Conservation (phyloP, 495 filamentous ascomycete species). For the Xylona heveae region DNA sequence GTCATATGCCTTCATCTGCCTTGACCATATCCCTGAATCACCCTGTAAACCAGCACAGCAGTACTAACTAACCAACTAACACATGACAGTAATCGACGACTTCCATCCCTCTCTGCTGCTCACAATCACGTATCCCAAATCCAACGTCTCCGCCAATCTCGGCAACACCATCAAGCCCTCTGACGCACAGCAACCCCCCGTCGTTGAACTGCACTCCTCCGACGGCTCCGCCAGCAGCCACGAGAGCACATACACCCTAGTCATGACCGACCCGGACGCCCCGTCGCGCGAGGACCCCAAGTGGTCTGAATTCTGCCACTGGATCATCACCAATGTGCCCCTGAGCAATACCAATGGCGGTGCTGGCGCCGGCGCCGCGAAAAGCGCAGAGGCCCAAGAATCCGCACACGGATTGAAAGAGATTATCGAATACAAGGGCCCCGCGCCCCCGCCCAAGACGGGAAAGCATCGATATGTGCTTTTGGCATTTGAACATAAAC, state of each 20-base stretch:
- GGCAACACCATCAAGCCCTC: slow-evolving; percentile 39
- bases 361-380: slow-evolving; percentile 3
- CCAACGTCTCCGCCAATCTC: slow-evolving; percentile 22
- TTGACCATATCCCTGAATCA: too few relatives aligned
- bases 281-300: slow-evolving; percentile 39
- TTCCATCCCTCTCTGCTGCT: slow-evolving; percentile 34
- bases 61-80: slow-evolving; percentile 1
- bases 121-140: slow-evolving; percentile 24
- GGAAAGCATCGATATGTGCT: slow-evolving; percentile 52
- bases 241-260: slow-evolving; percentile 19
- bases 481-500: slow-evolving; percentile 24
- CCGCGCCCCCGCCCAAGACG: slow-evolving; percentile 39
- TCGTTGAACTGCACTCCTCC: slow-evolving; percentile 17
- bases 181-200: slow-evolving; percentile 26
- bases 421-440: slow-evolving; percentile 34
- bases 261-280: slow-evolving; percentile 49
- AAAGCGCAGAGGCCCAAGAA: slow-evolving; percentile 7
- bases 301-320: slow-evolving; percentile 55
- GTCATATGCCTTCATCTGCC: too few relatives aligned
- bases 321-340: slow-evolving; percentile 31
- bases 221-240: slow-evolving; percentile 5
- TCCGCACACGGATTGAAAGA: slow-evolving; percentile 13
- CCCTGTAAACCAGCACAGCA: too few relatives aligned
- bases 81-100: slow-evolving; percentile 42
- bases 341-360: slow-evolving; percentile 7